phyloP scores from a whole-genome alignment of 2,329 filamentous ascomycete genomes.

The Xylaria sp. region DNA sequence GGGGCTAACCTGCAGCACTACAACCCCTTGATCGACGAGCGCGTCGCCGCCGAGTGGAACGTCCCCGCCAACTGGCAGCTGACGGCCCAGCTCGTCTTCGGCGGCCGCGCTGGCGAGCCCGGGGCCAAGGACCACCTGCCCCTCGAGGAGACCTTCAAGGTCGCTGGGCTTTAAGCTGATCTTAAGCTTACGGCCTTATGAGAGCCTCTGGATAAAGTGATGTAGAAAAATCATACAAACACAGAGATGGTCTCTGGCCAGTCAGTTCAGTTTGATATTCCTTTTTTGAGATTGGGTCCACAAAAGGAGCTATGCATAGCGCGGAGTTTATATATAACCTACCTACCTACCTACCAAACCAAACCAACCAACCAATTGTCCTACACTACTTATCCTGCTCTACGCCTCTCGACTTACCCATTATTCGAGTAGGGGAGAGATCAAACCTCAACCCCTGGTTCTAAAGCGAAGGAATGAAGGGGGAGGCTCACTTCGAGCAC shows the following conservation, averaged over 20 bases:
- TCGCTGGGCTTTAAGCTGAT: constrained; percentile 59
- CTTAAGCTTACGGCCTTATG: constrained; percentile 22
- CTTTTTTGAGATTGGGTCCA: constrained; percentile 5
- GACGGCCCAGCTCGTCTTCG: constrained; percentile 87
- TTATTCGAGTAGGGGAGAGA: neutral
- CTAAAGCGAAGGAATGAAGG: neutral
- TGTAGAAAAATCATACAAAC: neutral
- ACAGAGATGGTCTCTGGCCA: neutral
- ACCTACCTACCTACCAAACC: neutral
- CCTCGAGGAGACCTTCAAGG: constrained; percentile 74
- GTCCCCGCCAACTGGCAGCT: constrained; percentile 80
- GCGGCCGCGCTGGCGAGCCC: constrained; percentile 67
- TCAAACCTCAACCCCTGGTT: neutral
- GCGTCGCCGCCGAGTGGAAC: constrained; percentile 75
- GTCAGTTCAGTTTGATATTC: neutral
- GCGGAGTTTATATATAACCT: constrained; percentile 27
- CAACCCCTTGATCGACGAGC: constrained; percentile 84
- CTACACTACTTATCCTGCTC: no score
- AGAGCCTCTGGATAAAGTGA: neutral
- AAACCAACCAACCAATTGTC: no score
- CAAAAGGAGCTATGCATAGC: constrained; percentile 24
- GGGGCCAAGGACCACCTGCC: constrained; percentile 73
- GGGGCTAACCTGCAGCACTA: constrained; percentile 94
- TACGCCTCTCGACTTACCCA: neutral
- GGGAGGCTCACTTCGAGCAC: constrained; percentile 4